These are phyloP conservation scores for Geranium incanum DNA, from an alignment of 441 rosid species.

Conservation along the genomic window DNA sequence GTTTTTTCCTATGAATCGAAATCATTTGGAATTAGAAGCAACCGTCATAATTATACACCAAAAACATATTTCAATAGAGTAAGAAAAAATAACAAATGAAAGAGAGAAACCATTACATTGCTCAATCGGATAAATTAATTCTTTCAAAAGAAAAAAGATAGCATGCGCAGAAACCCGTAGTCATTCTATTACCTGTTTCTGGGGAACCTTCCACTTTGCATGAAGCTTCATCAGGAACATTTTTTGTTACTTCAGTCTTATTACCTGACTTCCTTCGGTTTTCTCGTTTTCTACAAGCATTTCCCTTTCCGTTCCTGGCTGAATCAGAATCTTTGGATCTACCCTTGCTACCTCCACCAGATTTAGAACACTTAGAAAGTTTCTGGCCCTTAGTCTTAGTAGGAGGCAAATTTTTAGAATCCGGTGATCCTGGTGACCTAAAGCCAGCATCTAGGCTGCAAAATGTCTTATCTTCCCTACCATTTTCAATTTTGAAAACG, in stretches of 20 bases:
- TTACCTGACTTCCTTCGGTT: slow-evolving; percentile 31
- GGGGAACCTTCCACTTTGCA: slow-evolving; percentile 29
- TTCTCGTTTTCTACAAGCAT: slow-evolving; percentile 30
- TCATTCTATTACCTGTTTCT: slow-evolving; percentile 42
- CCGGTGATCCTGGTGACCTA: slow-evolving; percentile 25
- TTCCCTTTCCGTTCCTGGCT: slow-evolving; percentile 36
- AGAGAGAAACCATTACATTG: background rate
- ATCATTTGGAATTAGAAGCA: slow-evolving; percentile 19
- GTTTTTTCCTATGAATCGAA: slow-evolving; percentile 35
- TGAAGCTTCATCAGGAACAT: slow-evolving; percentile 25
- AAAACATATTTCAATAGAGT: background rate
- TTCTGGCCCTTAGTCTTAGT: slow-evolving; percentile 27
- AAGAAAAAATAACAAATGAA: slow-evolving; percentile 7
- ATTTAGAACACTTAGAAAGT: slow-evolving; percentile 36
- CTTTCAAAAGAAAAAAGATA: slow-evolving; percentile 3
- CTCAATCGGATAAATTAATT: slow-evolving; percentile 6
- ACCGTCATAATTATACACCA: slow-evolving; percentile 5
- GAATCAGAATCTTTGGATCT: slow-evolving; percentile 40
- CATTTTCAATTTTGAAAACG: slow-evolving; percentile 20
- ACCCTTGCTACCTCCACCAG: slow-evolving; percentile 38
- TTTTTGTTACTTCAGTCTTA: slow-evolving; percentile 33
- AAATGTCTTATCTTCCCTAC: slow-evolving; percentile 21
- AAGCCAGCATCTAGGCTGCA: slow-evolving; percentile 18
- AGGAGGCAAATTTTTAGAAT: slow-evolving; percentile 24
- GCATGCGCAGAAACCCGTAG: background rate